Evolutionary conservation across 2,329 filamentous ascomycete species (phyloP).

Genomic region (Dactylellina sp.): DNA sequence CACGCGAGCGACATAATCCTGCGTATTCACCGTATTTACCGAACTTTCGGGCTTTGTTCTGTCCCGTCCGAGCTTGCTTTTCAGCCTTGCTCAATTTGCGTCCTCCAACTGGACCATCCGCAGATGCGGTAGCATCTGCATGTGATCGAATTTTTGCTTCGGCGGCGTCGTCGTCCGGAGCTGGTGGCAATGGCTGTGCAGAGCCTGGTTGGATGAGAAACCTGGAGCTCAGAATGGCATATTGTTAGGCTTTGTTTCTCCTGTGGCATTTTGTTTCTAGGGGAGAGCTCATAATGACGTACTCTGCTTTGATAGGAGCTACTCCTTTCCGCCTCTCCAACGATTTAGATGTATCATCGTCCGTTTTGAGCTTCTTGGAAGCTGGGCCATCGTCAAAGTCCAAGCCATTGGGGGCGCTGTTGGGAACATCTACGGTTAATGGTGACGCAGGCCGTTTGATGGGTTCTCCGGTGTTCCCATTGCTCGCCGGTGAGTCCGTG

Average conservation of each 20-base stretch:
- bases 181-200: constrained; percentile 32
- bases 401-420: background rate
- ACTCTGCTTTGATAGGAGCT: constrained; percentile 59
- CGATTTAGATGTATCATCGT: constrained; percentile 32
- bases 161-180: constrained; percentile 59
- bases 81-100: constrained; percentile 50
- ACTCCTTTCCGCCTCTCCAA: constrained; percentile 48
- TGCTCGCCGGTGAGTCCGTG: constrained; percentile 43
- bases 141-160: constrained; percentile 44
- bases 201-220: constrained; percentile 47
- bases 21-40: constrained; percentile 59
- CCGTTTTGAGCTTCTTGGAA: constrained; percentile 50
- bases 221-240: constrained; percentile 11
- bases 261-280: background rate
- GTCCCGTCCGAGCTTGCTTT: constrained; percentile 57
- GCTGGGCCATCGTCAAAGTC: constrained; percentile 41
- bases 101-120: constrained; percentile 37
- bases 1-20: constrained; percentile 41
- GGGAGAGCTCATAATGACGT: constrained; percentile 1
- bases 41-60: constrained; percentile 61
- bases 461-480: constrained; percentile 25
- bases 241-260: constrained; percentile 27
- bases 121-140: constrained; percentile 20
- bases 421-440: constrained; percentile 5
- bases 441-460: constrained; percentile 45